A percentile compares a stretch with the other conserved stretches of the same genome.
phyloP scores from a whole-genome alignment of 2,329 filamentous ascomycete species.

The Talaromyces islandicus region DNA sequence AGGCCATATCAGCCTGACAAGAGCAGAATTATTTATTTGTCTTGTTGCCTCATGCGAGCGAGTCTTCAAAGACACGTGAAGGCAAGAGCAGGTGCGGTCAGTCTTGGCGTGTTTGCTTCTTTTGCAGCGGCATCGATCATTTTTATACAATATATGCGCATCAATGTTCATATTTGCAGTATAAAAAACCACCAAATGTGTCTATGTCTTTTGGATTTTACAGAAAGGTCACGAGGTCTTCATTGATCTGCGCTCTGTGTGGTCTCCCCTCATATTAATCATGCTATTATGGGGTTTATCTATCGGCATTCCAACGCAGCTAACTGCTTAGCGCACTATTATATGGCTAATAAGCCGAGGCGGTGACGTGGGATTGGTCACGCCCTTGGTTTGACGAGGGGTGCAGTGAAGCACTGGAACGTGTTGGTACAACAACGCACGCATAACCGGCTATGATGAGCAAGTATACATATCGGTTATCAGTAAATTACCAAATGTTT shows the following conservation, averaged over 20 bases:
- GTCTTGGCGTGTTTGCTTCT: constrained; percentile 8
- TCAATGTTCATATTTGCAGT: neutral
- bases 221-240: neutral
- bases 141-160: too few species aligned
- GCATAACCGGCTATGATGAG: neutral
- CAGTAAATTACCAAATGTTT: neutral
- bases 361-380: neutral
- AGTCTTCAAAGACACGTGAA: neutral
- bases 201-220: neutral
- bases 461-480: neutral
- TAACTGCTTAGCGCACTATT: neutral
- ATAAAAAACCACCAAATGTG: neutral
- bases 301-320: neutral
- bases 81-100: neutral
- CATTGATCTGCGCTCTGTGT: neutral
- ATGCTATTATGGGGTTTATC: neutral
- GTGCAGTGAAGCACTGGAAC: neutral
- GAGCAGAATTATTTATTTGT: neutral
- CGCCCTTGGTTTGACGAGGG: neutral
- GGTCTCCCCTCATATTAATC: neutral
- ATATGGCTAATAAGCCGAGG: neutral
- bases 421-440: neutral
- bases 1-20: constrained; percentile 2
- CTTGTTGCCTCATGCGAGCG: neutral
- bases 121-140: constrained; percentile 1